Conservation (phyloP, 108 stramenopile genomes). For the Cyclostephanos invisitatus region DNA sequence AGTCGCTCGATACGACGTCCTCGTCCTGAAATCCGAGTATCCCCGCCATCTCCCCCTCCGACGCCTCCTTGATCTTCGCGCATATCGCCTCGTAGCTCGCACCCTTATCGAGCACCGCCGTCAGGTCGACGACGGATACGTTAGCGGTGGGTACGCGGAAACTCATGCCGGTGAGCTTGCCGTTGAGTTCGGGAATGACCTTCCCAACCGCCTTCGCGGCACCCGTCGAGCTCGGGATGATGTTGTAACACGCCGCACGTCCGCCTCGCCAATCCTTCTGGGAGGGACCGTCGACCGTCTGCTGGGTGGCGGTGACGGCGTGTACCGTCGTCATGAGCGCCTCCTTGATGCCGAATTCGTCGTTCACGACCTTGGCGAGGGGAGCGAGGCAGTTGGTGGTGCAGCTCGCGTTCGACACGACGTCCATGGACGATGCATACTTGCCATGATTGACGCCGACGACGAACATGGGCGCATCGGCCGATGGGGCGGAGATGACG, state of each 20-base stretch:
- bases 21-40: conserved; percentile 95
- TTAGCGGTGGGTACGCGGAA: conserved; percentile 99
- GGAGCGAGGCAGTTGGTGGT: conserved; percentile 99
- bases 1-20: conserved; percentile 96
- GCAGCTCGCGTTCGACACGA: conserved; percentile 99
- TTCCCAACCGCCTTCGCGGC: conserved; percentile 97
- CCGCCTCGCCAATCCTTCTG: conserved; percentile 99
- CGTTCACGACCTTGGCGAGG: conserved; percentile 97
- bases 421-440: conserved; percentile 90
- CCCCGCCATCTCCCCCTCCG: conserved; percentile 93
- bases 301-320: conserved; percentile 97
- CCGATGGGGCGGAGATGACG: conserved; percentile 95
- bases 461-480: conserved; percentile 98
- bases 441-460: conserved; percentile 95
- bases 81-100: conserved; percentile 96
- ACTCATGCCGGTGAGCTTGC: conserved; percentile 99
- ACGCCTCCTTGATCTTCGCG: conserved; percentile 93
- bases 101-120: conserved; percentile 90
- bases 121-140: conserved; percentile 98
- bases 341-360: conserved; percentile 95
- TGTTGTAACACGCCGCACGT: conserved; percentile 97
- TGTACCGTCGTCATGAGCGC: conserved; percentile 99
- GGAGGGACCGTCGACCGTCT: conserved; percentile 96
- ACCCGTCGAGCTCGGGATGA: conserved; percentile 96
- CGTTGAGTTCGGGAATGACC: conserved; percentile 96